Evolutionary conservation across 2,329 filamentous ascomycete genomes (phyloP).

Genomic region (Drechslera avenae): DNA sequence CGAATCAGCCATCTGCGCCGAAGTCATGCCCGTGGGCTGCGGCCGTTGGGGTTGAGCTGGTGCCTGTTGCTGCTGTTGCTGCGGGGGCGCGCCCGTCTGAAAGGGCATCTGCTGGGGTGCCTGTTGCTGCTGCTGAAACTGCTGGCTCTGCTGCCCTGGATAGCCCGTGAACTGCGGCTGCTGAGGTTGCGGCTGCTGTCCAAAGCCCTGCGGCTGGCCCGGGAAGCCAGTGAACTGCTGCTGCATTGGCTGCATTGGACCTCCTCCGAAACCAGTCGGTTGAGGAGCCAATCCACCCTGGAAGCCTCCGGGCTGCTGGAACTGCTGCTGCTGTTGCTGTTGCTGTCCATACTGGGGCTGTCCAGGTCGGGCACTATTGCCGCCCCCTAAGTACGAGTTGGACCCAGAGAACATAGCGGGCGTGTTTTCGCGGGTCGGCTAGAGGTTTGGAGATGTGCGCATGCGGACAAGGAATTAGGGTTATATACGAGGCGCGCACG

Average conservation of each 20-base stretch:
- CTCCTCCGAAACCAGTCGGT: slow-evolving; percentile 58
- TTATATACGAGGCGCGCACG: slow-evolving; percentile 20
- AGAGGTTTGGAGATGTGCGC: slow-evolving; percentile 21
- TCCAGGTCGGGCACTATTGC: slow-evolving; percentile 74
- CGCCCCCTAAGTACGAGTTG: slow-evolving; percentile 82
- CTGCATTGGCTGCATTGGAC: slow-evolving; percentile 59
- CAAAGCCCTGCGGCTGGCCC: slow-evolving; percentile 53
- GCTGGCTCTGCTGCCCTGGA: slow-evolving; percentile 50
- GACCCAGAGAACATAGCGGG: slow-evolving; percentile 84
- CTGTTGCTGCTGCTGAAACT: slow-evolving; percentile 57
- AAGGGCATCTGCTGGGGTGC: slow-evolving; percentile 58
- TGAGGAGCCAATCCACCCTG: slow-evolving; percentile 54
- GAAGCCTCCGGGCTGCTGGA: slow-evolving; percentile 62
- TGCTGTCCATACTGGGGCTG: slow-evolving; percentile 55
- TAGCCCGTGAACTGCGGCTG: slow-evolving; percentile 56
- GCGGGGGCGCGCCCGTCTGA: slow-evolving; percentile 55
- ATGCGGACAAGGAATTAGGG: slow-evolving; percentile 24
- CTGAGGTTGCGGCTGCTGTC: slow-evolving; percentile 52
- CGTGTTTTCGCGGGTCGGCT: slow-evolving; percentile 28
- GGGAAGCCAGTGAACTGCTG: slow-evolving; percentile 57
- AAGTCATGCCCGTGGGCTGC: slow-evolving; percentile 66
- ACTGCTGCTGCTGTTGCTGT: slow-evolving; percentile 54
- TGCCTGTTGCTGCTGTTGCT: slow-evolving; percentile 65
- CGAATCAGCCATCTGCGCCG: slow-evolving; percentile 67
- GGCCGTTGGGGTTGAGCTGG: slow-evolving; percentile 53